Evolutionary conservation across 768 basidiomycete genomes (phyloP), one percentile per base, ranked within the genome.

Genomic region (Pleurotus giganteus): DNA sequence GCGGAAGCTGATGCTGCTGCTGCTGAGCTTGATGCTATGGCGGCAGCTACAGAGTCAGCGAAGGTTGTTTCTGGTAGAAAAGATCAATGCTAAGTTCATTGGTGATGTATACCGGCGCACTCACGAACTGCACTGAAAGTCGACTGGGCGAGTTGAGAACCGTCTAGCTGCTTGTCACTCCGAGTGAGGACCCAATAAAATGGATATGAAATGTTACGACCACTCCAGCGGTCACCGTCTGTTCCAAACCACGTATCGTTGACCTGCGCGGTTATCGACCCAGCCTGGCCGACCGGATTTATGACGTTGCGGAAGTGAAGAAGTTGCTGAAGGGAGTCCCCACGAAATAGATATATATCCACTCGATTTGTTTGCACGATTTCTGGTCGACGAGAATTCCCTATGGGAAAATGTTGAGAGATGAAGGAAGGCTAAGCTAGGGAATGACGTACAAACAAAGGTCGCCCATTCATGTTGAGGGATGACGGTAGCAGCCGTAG

Each of bases 151-250:
- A 77, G 68, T 60, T 82, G 77, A 17, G 81, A 80, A 42, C 83
- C 84, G 60, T 83, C 79, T 36, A 90, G 74, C 1, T 74, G 69
- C 43, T 69, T 61, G 58, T 83, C 79, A 45, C 73, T 76, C 45
- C 81, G 78, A n/a, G 84, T 86, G 60, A 95, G 76, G 49, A 91
- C 76, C 79, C 87, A 95, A 70, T 78, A 93, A 62, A 81, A 94
- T 0, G 87, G 84, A 69, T 81, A 91, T 7, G 80, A 72, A 45
- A 81, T 69, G 57, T 86, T 81, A 15, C 70, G 61, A 37, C 79
- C 79, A 43, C 77, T 65, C 72, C 79, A 86, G 2, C 68, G 60
- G 27, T 65, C 51, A 26, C 85, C 88, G 23, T 76, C 67, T 0
- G 61, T 31, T 27, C 86, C 88, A 68, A 83, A 92, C 89, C 89